A percentile compares a stretch with the other conserved stretches of the same genome.
These are phyloP conservation scores for Ogataea angusta DNA, from an alignment of 805 yeast genomes.

Conservation along the genomic window DNA sequence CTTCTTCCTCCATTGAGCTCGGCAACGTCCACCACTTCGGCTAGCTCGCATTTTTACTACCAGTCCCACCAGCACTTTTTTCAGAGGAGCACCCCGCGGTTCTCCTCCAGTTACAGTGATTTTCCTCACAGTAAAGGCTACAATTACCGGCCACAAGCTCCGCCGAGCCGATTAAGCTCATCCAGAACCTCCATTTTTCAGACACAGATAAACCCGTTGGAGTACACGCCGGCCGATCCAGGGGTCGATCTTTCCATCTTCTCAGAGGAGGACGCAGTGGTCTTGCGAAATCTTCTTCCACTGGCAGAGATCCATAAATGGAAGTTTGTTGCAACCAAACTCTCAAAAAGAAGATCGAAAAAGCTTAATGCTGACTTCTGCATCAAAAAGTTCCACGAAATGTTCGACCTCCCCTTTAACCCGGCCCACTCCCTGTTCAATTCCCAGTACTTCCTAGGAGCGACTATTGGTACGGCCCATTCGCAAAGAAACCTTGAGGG, in stretches of 20 bases:
- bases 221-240: slow-evolving; percentile 28
- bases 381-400: slow-evolving; percentile 30
- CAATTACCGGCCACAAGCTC: neutral
- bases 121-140: neutral
- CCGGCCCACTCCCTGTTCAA: slow-evolving; percentile 24
- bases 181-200: slow-evolving; percentile 18
- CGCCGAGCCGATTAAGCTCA: neutral
- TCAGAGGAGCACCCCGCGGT: neutral
- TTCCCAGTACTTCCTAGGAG: slow-evolving; percentile 20
- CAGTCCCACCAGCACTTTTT: neutral
- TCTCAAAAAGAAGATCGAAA: slow-evolving; percentile 31
- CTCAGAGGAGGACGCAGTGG: slow-evolving; percentile 31
- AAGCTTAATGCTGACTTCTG: slow-evolving; percentile 32
- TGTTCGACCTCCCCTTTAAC: slow-evolving; percentile 32
- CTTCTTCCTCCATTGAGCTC: slow-evolving; percentile 8
- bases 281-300: slow-evolving; percentile 28
- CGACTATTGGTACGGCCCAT: slow-evolving; percentile 7
- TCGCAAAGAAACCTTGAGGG: slow-evolving; percentile 29
- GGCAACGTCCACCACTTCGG: neutral
- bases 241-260: slow-evolving; percentile 23
- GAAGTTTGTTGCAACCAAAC: slow-evolving; percentile 31
- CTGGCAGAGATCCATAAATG: slow-evolving; percentile 34
- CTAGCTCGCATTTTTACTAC: slow-evolving; percentile 4
- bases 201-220: slow-evolving; percentile 11
- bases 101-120: neutral